Conservation (phyloP, 768 basidiomycete species). For the Hysterangium stoloniferum region DNA sequence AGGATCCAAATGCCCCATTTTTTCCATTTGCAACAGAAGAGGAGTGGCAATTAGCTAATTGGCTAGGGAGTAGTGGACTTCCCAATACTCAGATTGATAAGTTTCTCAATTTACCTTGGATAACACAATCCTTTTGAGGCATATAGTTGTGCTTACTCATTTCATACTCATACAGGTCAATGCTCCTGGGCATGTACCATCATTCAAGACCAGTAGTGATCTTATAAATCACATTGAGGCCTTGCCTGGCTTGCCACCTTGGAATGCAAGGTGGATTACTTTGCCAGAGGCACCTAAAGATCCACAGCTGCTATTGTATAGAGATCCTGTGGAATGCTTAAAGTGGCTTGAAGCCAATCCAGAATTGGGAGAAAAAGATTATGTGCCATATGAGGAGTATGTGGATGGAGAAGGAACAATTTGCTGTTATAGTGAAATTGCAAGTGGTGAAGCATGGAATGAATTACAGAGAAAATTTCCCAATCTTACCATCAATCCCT, state of each 20-base stretch:
- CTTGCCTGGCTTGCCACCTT: conserved; percentile 20
- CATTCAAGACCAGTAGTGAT: conserved; percentile 20
- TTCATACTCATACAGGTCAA: background rate
- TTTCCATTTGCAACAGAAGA: conserved; percentile 22
- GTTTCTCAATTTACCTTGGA: conserved; percentile 25
- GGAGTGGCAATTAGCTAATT: conserved; percentile 29
- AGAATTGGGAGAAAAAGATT: conserved; percentile 32
- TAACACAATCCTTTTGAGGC: conserved; percentile 15
- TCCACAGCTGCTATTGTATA: conserved; percentile 22
- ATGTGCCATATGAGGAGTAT: conserved; percentile 22
- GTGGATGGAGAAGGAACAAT: background rate
- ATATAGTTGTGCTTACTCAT: background rate
- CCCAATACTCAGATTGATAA: conserved; percentile 24
- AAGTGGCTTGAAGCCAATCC: conserved; percentile 26
- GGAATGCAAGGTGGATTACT: conserved; percentile 5
- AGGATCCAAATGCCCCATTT: background rate
- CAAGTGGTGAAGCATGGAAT: background rate
- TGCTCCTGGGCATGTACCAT: background rate
- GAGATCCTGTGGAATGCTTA: conserved; percentile 26
- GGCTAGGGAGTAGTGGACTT: conserved; percentile 22
- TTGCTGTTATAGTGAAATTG: conserved; percentile 1
- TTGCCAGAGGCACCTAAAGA: conserved; percentile 14
- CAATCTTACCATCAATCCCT: background rate
- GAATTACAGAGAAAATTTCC: background rate
- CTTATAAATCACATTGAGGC: conserved; percentile 24